A percentile compares a stretch with the other conserved stretches of the same genome.
Evolutionary conservation across 257 asterid species (phyloP).

Genomic region (Salvia splendens): DNA sequence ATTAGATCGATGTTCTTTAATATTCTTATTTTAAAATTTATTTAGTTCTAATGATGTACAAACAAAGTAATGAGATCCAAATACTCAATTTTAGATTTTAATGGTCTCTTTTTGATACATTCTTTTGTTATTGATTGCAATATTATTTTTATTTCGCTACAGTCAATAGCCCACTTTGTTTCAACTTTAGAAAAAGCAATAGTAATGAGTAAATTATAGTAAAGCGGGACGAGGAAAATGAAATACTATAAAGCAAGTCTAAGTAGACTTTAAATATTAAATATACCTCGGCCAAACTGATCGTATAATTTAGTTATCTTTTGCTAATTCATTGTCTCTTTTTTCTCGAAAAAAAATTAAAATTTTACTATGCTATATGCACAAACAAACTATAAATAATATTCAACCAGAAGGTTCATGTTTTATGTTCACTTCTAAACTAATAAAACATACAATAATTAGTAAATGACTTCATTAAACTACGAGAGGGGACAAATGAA

Average conservation of each 20-base stretch:
- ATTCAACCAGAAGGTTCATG: not conserved
- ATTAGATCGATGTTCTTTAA: too few species aligned
- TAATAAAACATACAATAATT: not conserved
- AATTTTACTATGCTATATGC: not conserved
- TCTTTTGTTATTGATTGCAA: slow-evolving; percentile 19
- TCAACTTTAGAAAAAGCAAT: slow-evolving; percentile 34
- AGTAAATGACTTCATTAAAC: not conserved
- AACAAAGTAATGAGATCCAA: slow-evolving; percentile 8
- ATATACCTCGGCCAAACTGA: slow-evolving; percentile 20
- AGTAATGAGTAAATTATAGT: slow-evolving; percentile 24
- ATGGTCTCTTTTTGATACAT: slow-evolving; percentile 25
- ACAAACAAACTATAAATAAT: not conserved
- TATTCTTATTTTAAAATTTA: too few species aligned
- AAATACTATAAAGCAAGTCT: not conserved
- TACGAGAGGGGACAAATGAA: too few species aligned
- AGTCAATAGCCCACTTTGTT: slow-evolving; percentile 36
- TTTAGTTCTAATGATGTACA: not conserved
- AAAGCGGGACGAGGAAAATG: slow-evolving; percentile 7
- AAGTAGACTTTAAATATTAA: slow-evolving; percentile 29
- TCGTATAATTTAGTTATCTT: not conserved
- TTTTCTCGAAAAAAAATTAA: not conserved
- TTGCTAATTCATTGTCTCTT: not conserved
- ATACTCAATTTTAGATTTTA: not conserved
- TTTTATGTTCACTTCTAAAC: not conserved
- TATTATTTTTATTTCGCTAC: slow-evolving; percentile 26